Conservation (phyloP, 495 filamentous ascomycete genomes). For the Penicillium mononematosum region DNA sequence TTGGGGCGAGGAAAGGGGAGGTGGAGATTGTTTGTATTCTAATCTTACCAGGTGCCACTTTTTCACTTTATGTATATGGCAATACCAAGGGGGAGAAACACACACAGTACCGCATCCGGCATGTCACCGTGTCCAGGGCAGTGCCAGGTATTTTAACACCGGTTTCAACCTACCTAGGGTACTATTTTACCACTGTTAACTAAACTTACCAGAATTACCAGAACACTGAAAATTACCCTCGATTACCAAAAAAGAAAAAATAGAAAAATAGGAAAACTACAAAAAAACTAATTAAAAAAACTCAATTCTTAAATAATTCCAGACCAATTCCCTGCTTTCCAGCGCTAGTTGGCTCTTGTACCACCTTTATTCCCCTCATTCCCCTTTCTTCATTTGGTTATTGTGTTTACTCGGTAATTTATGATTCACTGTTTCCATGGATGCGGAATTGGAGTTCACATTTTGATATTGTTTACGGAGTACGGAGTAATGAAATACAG, state of each 20-base stretch:
- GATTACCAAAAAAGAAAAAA: neutral
- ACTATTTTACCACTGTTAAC: neutral
- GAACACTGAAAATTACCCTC: neutral
- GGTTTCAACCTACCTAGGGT: neutral
- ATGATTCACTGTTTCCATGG: neutral
- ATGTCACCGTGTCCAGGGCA: neutral
- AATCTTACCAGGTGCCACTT: constrained; percentile 16
- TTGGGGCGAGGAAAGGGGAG: constrained; percentile 42
- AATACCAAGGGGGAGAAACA: constrained; percentile 14
- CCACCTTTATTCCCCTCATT: constrained; percentile 13
- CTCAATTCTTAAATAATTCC: constrained; percentile 2
- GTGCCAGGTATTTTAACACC: constrained; percentile 7
- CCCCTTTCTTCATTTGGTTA: constrained; percentile 3
- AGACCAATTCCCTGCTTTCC: constrained; percentile 12
- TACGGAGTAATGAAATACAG: neutral
- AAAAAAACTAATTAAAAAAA: neutral
- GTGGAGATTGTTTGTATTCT: constrained; percentile 31
- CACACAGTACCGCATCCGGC: constrained; percentile 29
- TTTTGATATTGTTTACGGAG: neutral
- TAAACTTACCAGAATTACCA: neutral
- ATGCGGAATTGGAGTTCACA: too few species aligned
- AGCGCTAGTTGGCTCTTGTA: constrained; percentile 16
- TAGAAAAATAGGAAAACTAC: neutral
- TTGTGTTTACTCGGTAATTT: neutral
- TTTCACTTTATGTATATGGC: constrained; percentile 16